Evolutionary conservation across 2,329 filamentous ascomycete species (phyloP), one percentile per base, ranked within the genome.

Genomic region (Ceratocystis eucalypticola): DNA sequence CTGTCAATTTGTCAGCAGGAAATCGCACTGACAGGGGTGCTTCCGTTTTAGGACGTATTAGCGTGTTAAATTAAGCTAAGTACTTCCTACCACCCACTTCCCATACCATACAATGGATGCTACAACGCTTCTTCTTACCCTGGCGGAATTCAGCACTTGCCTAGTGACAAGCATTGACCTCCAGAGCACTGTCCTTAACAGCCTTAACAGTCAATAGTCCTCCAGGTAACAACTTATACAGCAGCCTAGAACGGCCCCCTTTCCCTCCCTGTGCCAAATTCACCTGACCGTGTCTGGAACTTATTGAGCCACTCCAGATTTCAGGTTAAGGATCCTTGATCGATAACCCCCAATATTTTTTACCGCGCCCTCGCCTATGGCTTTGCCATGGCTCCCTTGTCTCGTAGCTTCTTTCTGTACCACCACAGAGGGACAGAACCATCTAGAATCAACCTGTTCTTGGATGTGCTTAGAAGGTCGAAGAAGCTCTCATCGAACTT

Each of bases 381-480:
- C n/a, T 48, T 48, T 20, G 10, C 15, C 25, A 5, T 22, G 25
- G 20, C 15, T 57, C 4, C 10, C 22, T 28, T 17, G 53, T 30
- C 12, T 37, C 61, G 15, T n/a, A 10, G 33, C 12, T 41, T 15
- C 22, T 20, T 62, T 62, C 8, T 62, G 33, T 46, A 44, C 44
- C 33, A 62, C 59, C 5, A 62, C 28, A 6, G 37, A 44, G 61
- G 30, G 61, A n/a, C 33, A 45, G 44, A 44, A 62, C 28, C 44
- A 62, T 62, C 61, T 62, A 62, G 37, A 44, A 62, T 44, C 61
- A 62, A 25, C 10, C 37, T 30, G 61, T 44, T 62, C 37, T 44
- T 22, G 2, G 37, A 62, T 8, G 20, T 6, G 6, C 12, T 7
- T 22, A 44, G 22, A 57, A 17, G 20, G 53, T 22, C 37, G 12